Conservation (phyloP, 2,329 filamentous ascomycete genomes). For the Juglanconis oblonga region DNA sequence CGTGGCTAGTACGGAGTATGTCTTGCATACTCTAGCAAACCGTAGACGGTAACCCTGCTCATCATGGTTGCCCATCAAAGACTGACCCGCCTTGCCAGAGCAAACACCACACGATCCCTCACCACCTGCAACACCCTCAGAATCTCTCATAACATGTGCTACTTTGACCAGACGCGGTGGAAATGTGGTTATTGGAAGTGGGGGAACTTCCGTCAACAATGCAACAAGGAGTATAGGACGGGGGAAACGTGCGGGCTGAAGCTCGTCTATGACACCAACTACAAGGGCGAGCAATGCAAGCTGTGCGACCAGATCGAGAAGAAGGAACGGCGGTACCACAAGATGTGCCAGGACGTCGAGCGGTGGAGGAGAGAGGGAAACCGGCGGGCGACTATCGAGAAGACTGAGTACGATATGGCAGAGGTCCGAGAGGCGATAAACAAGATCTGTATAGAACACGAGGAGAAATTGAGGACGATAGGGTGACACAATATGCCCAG, state of each 20-base stretch:
- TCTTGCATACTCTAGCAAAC: too few species aligned
- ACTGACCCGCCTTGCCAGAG: neutral
- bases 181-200: conserved; percentile 89
- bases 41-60: too few species aligned
- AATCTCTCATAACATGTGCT: too few species aligned
- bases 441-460: conserved; percentile 40
- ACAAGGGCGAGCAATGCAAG: conserved; percentile 67
- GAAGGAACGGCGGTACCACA: conserved; percentile 71
- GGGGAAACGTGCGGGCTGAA: conserved; percentile 96
- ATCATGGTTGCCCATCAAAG: too few species aligned
- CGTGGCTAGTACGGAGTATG: too few species aligned
- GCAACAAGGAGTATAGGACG: conserved; percentile 90
- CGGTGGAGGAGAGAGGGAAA: conserved; percentile 78
- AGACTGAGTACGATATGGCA: conserved; percentile 66
- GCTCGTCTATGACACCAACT: conserved; percentile 73
- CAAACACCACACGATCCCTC: too few species aligned
- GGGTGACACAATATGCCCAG: conserved; percentile 28
- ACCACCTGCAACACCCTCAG: conserved; percentile 35
- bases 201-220: conserved; percentile 89
- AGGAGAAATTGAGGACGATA: conserved; percentile 36
- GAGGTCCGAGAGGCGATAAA: conserved; percentile 61
- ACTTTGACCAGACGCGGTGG: conserved; percentile 88
- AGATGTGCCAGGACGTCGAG: conserved; percentile 70
- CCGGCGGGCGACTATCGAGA: conserved; percentile 68
- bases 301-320: conserved; percentile 86